Evolutionary conservation across 768 basidiomycete species (phyloP).

Genomic region (Lyophyllum decastes): DNA sequence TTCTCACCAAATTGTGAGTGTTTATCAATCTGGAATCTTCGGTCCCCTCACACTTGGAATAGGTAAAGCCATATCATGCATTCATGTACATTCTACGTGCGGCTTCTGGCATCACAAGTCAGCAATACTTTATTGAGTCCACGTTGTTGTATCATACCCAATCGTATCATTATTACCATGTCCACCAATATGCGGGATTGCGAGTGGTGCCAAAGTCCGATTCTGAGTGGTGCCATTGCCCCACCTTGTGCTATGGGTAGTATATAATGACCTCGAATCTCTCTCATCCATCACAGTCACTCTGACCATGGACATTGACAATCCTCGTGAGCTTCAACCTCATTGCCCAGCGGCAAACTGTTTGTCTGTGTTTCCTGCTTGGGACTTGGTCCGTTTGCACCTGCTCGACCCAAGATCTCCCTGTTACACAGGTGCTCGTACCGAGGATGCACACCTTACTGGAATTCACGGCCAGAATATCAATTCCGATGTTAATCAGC

Average conservation of each 20-base stretch:
- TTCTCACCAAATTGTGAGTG: not conserved
- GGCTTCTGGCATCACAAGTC: not conserved
- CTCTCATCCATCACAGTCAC: not conserved
- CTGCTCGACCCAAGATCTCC: not conserved
- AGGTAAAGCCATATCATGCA: not conserved
- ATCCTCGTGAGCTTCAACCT: not conserved
- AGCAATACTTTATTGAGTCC: not conserved
- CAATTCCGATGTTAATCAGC: not conserved
- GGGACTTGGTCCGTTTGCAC: not conserved
- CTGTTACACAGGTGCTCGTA: not conserved
- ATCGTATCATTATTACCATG: not conserved
- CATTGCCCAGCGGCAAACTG: not conserved
- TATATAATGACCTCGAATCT: not conserved
- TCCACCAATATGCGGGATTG: not conserved
- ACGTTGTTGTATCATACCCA: not conserved
- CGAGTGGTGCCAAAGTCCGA: not conserved
- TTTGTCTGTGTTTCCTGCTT: not conserved
- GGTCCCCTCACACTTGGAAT: not conserved
- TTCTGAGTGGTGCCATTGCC: not conserved
- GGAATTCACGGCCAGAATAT: not conserved
- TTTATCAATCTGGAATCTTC: not conserved
- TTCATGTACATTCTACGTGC: not conserved
- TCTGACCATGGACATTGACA: not conserved
- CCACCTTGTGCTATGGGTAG: not conserved
- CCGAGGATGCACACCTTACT: not conserved